Evolutionary conservation across 1,139 yeast species (phyloP).

Genomic region (Kodamaea plutei): DNA sequence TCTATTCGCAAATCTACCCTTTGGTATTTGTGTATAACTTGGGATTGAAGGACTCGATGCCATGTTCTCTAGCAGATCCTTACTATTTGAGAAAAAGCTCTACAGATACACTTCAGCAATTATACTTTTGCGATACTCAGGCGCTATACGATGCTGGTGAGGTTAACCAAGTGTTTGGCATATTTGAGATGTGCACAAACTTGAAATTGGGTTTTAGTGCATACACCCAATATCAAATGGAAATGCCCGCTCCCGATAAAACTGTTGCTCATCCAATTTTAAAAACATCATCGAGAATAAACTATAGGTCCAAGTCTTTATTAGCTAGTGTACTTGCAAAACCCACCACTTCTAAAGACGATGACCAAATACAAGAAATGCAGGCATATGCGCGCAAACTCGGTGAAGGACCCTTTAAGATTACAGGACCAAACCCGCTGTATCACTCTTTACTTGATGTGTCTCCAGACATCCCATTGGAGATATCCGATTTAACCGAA

Average conservation of each 20-base stretch:
- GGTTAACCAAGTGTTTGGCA: conserved; percentile 11
- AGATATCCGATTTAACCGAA: conserved; percentile 34
- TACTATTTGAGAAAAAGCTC: conserved; percentile 16
- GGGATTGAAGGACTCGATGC: conserved; percentile 32
- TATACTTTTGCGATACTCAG: no score
- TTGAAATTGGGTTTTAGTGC: conserved; percentile 12
- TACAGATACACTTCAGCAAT: no score
- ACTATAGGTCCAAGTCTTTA: not conserved
- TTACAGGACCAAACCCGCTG: conserved; percentile 6
- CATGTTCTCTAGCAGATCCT: conserved; percentile 42
- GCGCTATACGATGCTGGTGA: no score
- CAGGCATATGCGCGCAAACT: conserved; percentile 23
- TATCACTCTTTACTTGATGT: conserved; percentile 26
- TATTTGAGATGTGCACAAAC: conserved; percentile 19
- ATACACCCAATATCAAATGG: conserved; percentile 3
- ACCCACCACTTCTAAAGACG: not conserved
- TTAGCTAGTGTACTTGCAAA: not conserved
- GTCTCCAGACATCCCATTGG: conserved; percentile 19
- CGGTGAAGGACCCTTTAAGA: conserved; percentile 22
- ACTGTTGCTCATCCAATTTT: no score
- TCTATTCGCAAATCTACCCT: conserved; percentile 42
- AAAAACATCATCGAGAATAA: no score
- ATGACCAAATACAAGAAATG: conserved; percentile 18
- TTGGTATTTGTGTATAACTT: conserved; percentile 42
- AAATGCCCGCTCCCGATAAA: not conserved